Evolutionary conservation across 192 early-diverging fungal species (phyloP), one percentile per base, ranked within the genome.

Genomic region (Geranomyces michiganensis): DNA sequence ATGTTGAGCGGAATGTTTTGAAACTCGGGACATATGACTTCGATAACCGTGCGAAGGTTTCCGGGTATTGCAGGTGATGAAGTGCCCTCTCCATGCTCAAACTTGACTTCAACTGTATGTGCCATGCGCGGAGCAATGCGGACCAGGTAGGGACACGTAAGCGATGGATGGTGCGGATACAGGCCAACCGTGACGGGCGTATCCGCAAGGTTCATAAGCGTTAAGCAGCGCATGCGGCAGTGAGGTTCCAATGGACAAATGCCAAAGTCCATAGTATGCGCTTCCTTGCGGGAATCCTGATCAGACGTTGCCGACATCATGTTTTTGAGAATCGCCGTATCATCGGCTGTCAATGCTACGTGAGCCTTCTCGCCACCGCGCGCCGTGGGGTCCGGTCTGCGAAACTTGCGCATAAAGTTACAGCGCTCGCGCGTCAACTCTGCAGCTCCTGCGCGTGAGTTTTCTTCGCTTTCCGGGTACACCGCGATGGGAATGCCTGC

Each of bases 1-100:
- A 88, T 75, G 33, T 76, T 73, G 7, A 87, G 47, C 9, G 80
- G 83, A 47, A 87, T 81, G 48, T 84, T 84, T 66, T 87, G 81
- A 70, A 88, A 88, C 59, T 85, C 87, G n/a, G 82, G 84, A 61
- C 87, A 88, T 26, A 84, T 79, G 14, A 86, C 75, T 68, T 87
- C 84, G 15, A 88, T 83, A 4, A 77, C 79, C 5, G 81, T 79
- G 49, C 48, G 70, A n/a, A 84, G 49, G 61, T 81, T 82, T 1
- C 84, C 83, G 43, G 44, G 58, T 12, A 79, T 22, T 21, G 65
- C 65, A 8, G 58, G 58, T 8, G 58, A 17, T 4, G 24, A 14
- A 7, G 55, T 27, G 30, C 66, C 43, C 32, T 76, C 77, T 7
- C 60, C 62, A 31, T 78, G 29, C 10, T 64, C 67, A 24, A 88